These are phyloP conservation scores for Nannizziopsis arthrosporioides DNA, from an alignment of 2,329 filamentous ascomycete species.

Conservation along the genomic window DNA sequence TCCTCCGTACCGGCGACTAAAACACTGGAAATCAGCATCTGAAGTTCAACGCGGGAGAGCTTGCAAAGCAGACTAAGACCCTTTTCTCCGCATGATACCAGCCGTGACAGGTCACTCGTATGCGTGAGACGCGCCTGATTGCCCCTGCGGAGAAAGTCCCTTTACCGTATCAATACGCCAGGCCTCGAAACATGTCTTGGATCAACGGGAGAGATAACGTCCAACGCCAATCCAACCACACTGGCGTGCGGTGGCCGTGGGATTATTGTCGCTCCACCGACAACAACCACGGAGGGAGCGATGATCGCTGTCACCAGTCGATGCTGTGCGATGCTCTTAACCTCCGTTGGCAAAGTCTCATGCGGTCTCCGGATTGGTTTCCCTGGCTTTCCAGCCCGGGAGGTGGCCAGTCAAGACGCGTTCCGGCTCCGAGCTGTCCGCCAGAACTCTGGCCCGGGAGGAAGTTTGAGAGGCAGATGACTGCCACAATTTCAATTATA, in stretches of 20 bases:
- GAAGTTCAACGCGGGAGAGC: not conserved
- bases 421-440: too few species aligned
- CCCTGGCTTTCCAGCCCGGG: too few species aligned
- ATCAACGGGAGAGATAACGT: not conserved
- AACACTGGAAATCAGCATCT: not conserved
- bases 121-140: not conserved
- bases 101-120: slow-evolving; percentile 5
- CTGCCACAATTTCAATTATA: too few species aligned
- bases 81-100: slow-evolving; percentile 10
- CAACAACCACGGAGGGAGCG: too few species aligned
- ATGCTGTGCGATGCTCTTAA: too few species aligned
- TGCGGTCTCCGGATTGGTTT: too few species aligned
- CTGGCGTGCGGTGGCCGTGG: not conserved
- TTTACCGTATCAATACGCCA: slow-evolving; percentile 5
- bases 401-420: too few species aligned
- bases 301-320: too few species aligned
- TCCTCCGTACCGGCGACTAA: too few species aligned
- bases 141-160: slow-evolving; percentile 2
- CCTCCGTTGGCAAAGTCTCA: too few species aligned
- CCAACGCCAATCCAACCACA: not conserved
- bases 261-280: not conserved
- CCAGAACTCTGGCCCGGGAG: too few species aligned
- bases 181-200: not conserved
- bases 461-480: too few species aligned
- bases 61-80: not conserved